Evolutionary conservation across 805 yeast genomes (phyloP).

Genomic region (Cyberlindnera bimundalis): DNA sequence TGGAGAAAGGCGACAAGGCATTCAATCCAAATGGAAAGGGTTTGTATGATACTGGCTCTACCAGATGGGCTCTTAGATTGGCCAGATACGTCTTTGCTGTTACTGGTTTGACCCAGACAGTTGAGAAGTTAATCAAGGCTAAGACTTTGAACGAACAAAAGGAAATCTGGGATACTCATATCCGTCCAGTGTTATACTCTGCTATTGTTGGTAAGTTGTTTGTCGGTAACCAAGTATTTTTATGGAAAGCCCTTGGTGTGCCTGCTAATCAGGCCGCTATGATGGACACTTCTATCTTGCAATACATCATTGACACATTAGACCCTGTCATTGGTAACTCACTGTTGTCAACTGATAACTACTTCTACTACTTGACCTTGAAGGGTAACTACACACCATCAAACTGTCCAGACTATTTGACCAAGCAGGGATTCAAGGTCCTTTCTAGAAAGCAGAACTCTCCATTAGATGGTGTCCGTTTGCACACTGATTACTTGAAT

Average conservation of each 20-base stretch:
- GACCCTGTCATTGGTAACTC: constrained; percentile 70
- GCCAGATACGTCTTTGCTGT: constrained; percentile 57
- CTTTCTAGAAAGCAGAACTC: constrained; percentile 40
- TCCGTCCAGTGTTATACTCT: constrained; percentile 69
- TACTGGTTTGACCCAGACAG: constrained; percentile 49
- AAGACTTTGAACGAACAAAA: constrained; percentile 60
- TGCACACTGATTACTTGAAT: constrained; percentile 76
- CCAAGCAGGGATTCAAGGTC: constrained; percentile 50
- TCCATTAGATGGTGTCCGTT: constrained; percentile 66
- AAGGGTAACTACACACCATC: constrained; percentile 54
- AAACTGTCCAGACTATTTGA: constrained; percentile 77
- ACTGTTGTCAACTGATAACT: constrained; percentile 65
- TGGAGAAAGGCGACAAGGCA: constrained; percentile 54
- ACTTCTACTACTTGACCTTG: constrained; percentile 70
- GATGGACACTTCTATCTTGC: constrained; percentile 70
- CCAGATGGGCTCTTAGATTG: constrained; percentile 80
- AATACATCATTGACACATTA: constrained; percentile 72
- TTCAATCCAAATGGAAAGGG: constrained; percentile 57
- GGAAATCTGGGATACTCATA: constrained; percentile 55
- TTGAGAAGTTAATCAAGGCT: constrained; percentile 54
- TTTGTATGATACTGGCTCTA: constrained; percentile 76
- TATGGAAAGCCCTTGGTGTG: constrained; percentile 90
- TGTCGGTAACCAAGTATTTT: constrained; percentile 78
- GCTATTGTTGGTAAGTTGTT: constrained; percentile 63
- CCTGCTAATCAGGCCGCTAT: constrained; percentile 80